Conservation (phyloP, 75 land plant species). For the Sequoia sempervirens region DNA sequence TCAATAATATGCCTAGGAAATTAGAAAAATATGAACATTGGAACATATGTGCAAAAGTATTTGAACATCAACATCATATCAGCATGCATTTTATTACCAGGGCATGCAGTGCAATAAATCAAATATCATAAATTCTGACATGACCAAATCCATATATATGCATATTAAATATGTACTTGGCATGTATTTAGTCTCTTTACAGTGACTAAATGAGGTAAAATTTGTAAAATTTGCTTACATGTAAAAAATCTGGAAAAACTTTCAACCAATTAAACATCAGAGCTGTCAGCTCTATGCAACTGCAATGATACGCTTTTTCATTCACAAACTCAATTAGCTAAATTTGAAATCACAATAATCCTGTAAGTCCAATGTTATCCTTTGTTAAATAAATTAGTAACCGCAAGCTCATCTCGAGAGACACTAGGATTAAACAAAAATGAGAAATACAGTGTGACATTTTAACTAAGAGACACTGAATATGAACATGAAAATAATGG, state of each 20-base stretch:
- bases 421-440: background rate
- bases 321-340: background rate
- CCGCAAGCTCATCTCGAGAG: background rate
- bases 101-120: too few relatives aligned
- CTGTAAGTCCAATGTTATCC: background rate
- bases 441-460: background rate
- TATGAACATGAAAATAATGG: background rate
- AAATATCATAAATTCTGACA: background rate
- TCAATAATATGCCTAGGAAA: background rate
- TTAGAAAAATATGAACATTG: background rate
- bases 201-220: background rate
- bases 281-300: conserved; percentile 1
- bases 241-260: background rate
- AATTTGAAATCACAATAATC: background rate
- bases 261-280: background rate
- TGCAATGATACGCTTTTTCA: background rate
- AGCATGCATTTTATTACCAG: background rate
- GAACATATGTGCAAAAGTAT: background rate
- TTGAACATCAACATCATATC: background rate
- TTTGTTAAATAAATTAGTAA: background rate
- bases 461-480: background rate
- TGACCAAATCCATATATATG: background rate
- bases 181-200: background rate
- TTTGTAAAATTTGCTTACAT: background rate
- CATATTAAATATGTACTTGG: background rate